These are phyloP conservation scores for Aspergillus novoparasiticus DNA, from an alignment of 2,329 filamentous ascomycete genomes.

Conservation along the genomic window DNA sequence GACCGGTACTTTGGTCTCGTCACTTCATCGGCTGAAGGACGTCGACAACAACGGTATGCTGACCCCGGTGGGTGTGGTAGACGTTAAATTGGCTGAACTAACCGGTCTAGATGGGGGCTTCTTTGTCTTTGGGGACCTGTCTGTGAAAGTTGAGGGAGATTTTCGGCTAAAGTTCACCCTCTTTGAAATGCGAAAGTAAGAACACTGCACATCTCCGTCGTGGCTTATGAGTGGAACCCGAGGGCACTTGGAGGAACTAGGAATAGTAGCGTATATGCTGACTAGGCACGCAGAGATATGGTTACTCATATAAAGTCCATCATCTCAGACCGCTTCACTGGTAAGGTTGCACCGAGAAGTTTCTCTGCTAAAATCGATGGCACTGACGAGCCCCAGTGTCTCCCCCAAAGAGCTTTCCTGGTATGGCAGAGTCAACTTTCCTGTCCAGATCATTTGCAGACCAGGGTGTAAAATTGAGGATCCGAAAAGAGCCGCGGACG, in stretches of 20 bases:
- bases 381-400: constrained; percentile 35
- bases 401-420: constrained; percentile 70
- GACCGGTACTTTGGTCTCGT: constrained; percentile 75
- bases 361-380: not conserved
- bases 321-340: constrained; percentile 69
- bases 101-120: constrained; percentile 68
- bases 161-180: constrained; percentile 77
- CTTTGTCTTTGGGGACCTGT: constrained; percentile 90
- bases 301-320: constrained; percentile 57
- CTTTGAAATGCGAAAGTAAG: constrained; percentile 69
- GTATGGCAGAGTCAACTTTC: constrained; percentile 79
- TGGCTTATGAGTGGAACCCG: not conserved
- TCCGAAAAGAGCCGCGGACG: constrained; percentile 80
- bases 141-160: constrained; percentile 71
- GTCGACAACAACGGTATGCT: constrained; percentile 63
- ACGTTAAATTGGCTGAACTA: constrained; percentile 9
- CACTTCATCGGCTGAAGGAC: constrained; percentile 80
- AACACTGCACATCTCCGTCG: not conserved
- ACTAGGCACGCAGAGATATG: constrained; percentile 35
- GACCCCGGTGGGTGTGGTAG: not conserved
- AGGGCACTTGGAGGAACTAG: not conserved
- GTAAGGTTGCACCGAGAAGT: constrained; percentile 39
- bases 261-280: constrained; percentile 15
- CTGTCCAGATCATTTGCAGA: constrained; percentile 82
- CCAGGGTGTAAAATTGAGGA: constrained; percentile 78